Evolutionary conservation across 2,329 filamentous ascomycete genomes (phyloP).

Genomic region (Exserohilum turcica): DNA sequence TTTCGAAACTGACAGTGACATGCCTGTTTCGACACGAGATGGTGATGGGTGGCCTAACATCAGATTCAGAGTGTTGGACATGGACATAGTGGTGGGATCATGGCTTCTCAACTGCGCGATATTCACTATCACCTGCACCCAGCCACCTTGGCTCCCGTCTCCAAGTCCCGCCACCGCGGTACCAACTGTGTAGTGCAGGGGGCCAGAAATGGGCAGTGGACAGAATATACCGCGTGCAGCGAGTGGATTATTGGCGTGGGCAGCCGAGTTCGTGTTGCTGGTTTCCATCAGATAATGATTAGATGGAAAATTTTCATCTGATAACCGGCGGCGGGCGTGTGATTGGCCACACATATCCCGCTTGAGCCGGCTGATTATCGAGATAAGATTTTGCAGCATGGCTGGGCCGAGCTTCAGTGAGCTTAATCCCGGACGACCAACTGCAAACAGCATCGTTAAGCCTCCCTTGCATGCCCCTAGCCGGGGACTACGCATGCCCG

Average conservation of each 20-base stretch:
- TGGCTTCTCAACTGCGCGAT: not conserved
- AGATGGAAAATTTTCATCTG: conserved; percentile 37
- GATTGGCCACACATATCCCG: no score
- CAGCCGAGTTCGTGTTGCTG: not conserved
- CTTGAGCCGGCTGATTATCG: conserved; percentile 27
- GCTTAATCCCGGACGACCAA: conserved; percentile 25
- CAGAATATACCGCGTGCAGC: no score
- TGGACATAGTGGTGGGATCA: no score
- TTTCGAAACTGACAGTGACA: not conserved
- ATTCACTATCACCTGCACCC: not conserved
- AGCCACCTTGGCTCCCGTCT: not conserved
- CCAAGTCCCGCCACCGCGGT: conserved; percentile 5
- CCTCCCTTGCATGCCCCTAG: conserved; percentile 18
- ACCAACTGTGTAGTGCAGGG: not conserved
- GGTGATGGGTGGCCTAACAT: not conserved
- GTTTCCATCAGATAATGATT: conserved; percentile 38
- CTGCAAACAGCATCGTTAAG: conserved; percentile 15
- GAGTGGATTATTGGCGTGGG: not conserved
- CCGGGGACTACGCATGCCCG: conserved; percentile 13
- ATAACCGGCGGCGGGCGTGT: conserved; percentile 19
- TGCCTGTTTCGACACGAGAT: not conserved
- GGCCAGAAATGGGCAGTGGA: no score
- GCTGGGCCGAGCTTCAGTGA: conserved; percentile 28
- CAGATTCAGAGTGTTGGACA: no score
- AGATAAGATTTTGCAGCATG: conserved; percentile 30